A percentile compares a stretch with the other conserved stretches of the same genome.
Conservation (phyloP, 176 grass and related monocot species). For the Elaeis guineensis region DNA sequence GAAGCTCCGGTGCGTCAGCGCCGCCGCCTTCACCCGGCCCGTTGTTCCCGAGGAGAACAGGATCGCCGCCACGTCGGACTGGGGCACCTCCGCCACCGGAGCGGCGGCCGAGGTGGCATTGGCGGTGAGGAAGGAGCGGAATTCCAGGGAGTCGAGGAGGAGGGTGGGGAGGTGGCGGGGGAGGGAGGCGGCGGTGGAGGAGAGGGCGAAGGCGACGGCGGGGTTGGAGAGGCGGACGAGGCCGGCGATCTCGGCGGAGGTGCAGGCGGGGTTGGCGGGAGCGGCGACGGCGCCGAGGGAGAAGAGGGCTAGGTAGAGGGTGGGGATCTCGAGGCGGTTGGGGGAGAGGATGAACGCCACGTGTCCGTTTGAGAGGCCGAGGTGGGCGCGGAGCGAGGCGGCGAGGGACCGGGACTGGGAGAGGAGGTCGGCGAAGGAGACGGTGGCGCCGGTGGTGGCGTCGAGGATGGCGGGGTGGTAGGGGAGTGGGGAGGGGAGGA, state of each 20-base stretch:
- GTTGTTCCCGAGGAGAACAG: conserved; percentile 38
- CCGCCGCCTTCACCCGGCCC: conserved; percentile 28
- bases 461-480: conserved; percentile 21
- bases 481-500: conserved; percentile 8
- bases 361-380: neutral
- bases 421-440: conserved; percentile 20
- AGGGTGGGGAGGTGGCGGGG: neutral
- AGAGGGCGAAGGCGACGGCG: neutral
- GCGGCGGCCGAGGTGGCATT: neutral
- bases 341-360: conserved; percentile 10
- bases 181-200: neutral
- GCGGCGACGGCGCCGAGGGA: conserved; percentile 3
- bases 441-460: conserved; percentile 17
- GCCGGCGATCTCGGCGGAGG: neutral
- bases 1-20: conserved; percentile 25
- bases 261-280: conserved; percentile 1
- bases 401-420: conserved; percentile 23
- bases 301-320: neutral
- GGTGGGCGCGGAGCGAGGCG: conserved; percentile 1
- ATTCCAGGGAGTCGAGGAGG: neutral
- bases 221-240: neutral
- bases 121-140: neutral
- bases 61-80: conserved; percentile 24
- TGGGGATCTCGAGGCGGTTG: neutral
- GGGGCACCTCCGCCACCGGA: conserved; percentile 2